Base-by-base conservation (phyloP, 1,139 yeast species). In the Suhomyces yuchorum region DNA sequence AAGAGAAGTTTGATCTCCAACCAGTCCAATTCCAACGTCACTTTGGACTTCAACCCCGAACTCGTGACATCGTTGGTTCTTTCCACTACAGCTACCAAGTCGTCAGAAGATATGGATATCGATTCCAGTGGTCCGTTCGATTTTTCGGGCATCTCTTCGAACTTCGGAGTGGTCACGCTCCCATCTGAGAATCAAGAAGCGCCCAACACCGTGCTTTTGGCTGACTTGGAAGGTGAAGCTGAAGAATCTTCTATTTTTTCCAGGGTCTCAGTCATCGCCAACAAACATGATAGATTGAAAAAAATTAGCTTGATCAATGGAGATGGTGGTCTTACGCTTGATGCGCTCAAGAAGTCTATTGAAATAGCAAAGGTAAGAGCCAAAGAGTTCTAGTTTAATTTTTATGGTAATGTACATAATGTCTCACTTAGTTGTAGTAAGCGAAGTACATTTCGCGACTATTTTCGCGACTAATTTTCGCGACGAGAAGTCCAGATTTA, bases 201-300 rank as follows among this genome's bases (percentile, higher is more conserved):
- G 0, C 14, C 44, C 33, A 47, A 37, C 18, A 36, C 39, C 20
- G 71, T 82, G 1, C 59, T 87, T 33, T 64, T 88, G 47, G 82
- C 87, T 1, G 96, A 87, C 58, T 61, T 87, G 40, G 92, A 87
- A 62, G 93, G 93, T 8, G 93, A 85, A 55, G 85, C 90, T 5
- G 96, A 88, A 62, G 92, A 87, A 60, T 60, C 71, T 8, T 67
- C 77, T 11, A 68, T 78, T 11, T 62, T 64, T 36, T 75, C 81
- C 34, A 67, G 78, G 41, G 65, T 81, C 18, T 65, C 67, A 37
- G 70, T 79, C 7, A 65, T 75, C 14, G 56, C 66, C 18, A 59
- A 62, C 18, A 56, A 60, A 14, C 55, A 58, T 12, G 53, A 52
- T 8, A 26, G 48, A n/a, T 54, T 58, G 46, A 54, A 50, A 46